Evolutionary conservation across 805 yeast genomes (phyloP).

Genomic region (Candida railenensis): DNA sequence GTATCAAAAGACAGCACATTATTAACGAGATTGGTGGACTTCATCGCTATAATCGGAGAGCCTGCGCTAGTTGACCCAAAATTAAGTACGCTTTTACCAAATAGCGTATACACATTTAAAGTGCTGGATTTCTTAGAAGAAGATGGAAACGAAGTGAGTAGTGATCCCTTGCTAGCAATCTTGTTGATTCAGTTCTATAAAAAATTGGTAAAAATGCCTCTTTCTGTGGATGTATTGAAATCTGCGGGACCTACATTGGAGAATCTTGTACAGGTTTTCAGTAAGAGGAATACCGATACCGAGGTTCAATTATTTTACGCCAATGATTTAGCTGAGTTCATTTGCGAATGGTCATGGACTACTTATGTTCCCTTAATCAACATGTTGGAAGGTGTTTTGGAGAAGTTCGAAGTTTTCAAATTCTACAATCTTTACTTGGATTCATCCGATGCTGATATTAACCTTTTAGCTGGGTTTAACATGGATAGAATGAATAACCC

Average conservation of each 20-base stretch:
- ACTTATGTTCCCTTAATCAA: not conserved
- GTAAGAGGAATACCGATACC: slow-evolving; percentile 9
- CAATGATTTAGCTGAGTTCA: slow-evolving; percentile 19
- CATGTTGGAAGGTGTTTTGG: slow-evolving; percentile 10
- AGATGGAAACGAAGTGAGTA: not conserved
- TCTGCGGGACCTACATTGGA: slow-evolving; percentile 7
- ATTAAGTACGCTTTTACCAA: slow-evolving; percentile 6
- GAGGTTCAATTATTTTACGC: slow-evolving; percentile 10
- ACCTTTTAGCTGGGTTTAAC: slow-evolving; percentile 18
- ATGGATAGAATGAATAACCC: slow-evolving; percentile 13
- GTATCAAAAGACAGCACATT: slow-evolving; percentile 13
- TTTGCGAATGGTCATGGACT: slow-evolving; percentile 19
- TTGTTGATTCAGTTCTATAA: slow-evolving; percentile 24
- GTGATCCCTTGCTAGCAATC: slow-evolving; percentile 25
- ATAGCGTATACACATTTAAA: slow-evolving; percentile 10
- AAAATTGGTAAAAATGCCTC: slow-evolving; percentile 13
- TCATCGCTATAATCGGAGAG: slow-evolving; percentile 13
- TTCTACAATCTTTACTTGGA: slow-evolving; percentile 18
- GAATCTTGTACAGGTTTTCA: slow-evolving; percentile 8
- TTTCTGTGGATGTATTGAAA: slow-evolving; percentile 3
- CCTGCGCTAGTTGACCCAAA: not conserved
- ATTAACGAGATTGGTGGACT: slow-evolving; percentile 19
- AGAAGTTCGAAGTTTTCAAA: slow-evolving; percentile 14
- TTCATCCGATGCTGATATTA: slow-evolving; percentile 16
- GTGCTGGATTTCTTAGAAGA: slow-evolving; percentile 16